These are phyloP conservation scores for Diaporthe batatas DNA, from an alignment of 2,329 filamentous ascomycete species.

Conservation along the genomic window DNA sequence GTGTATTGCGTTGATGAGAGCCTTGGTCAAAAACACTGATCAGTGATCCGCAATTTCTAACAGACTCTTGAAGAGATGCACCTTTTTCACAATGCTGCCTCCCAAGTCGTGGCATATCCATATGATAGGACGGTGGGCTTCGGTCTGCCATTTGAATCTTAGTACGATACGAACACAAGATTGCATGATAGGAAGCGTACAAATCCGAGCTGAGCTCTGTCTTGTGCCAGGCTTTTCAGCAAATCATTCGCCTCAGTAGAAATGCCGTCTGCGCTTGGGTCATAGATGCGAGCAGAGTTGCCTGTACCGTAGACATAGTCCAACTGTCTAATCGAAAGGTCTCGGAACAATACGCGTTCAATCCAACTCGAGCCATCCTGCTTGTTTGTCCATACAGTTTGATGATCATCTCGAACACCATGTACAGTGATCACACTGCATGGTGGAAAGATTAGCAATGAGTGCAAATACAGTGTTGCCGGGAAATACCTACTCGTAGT, in stretches of 20 bases:
- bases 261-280: neutral
- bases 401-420: neutral
- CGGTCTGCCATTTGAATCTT: neutral
- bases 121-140: neutral
- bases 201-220: too few relatives aligned
- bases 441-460: neutral
- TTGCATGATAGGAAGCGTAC: neutral
- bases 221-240: neutral
- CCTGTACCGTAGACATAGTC: neutral
- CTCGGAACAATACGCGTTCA: neutral
- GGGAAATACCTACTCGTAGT: neutral
- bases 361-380: neutral
- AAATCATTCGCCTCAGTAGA: neutral
- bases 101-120: slow-evolving; percentile 29
- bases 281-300: neutral
- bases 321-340: neutral
- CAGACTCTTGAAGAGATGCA: neutral
- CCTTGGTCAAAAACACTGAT: neutral
- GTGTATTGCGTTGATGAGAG: neutral
- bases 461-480: neutral
- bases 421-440: slow-evolving; percentile 20
- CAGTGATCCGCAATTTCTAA: neutral
- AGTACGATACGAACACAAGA: neutral
- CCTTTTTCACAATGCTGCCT: slow-evolving; percentile 26
- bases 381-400: neutral